Percentiles rank a stretch among this genome's conserved stretches.
Conservation (phyloP, 768 basidiomycete genomes). For the Nidula microcarpa region DNA sequence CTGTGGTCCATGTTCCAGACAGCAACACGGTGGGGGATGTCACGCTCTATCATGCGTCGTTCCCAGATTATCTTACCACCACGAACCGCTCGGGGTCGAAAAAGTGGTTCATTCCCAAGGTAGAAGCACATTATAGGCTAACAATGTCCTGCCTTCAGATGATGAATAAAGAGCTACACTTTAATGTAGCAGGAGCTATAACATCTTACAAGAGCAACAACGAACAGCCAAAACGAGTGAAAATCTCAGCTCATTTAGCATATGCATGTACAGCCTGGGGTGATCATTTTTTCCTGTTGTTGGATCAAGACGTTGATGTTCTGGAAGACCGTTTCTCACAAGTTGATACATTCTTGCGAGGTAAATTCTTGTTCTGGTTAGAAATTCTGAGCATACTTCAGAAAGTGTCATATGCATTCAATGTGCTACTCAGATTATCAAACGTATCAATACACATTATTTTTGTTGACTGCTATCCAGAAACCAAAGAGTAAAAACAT, state of each 20-base stretch:
- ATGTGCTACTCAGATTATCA: not conserved
- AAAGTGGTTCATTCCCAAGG: not conserved
- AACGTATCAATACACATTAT: not conserved
- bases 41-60: not conserved
- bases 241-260: not conserved
- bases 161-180: not conserved
- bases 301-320: not conserved
- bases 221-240: not conserved
- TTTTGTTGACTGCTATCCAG: slow-evolving; percentile 2
- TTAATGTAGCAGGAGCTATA: not conserved
- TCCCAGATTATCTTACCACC: not conserved
- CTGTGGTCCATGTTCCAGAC: not conserved
- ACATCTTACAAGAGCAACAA: not conserved
- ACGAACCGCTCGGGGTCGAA: not conserved
- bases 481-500: slow-evolving; percentile 1
- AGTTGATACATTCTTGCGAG: slow-evolving; percentile 1
- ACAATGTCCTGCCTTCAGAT: not conserved
- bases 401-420: not conserved
- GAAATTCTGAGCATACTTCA: slow-evolving; percentile 10
- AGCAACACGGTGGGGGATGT: not conserved
- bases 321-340: not conserved
- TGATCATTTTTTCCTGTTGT: not conserved
- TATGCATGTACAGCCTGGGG: not conserved
- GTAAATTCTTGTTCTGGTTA: slow-evolving; percentile 11
- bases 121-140: not conserved